Evolutionary conservation across 345 rosid genomes (phyloP).

Genomic region (Gossypium ekmanianum): DNA sequence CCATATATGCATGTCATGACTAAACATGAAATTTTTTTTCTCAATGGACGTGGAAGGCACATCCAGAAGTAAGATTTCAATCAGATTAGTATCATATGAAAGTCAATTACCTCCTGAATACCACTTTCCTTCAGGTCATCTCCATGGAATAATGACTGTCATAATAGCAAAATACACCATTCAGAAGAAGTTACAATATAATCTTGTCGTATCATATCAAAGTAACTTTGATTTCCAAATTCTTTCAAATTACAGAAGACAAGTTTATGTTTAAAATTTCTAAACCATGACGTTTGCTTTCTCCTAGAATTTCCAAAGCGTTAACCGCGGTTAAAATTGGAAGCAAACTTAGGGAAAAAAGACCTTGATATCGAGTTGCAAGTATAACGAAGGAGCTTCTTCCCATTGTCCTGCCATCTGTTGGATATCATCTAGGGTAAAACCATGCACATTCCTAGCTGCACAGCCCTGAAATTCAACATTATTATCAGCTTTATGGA

Average conservation of each 20-base stretch:
- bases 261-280: neutral
- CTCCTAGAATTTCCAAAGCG: conserved; percentile 7
- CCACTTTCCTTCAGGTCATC: conserved; percentile 77
- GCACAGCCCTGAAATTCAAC: conserved; percentile 79
- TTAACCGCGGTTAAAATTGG: neutral
- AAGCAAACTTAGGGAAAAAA: conserved; percentile 1
- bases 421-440: conserved; percentile 70
- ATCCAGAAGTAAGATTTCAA: conserved; percentile 15
- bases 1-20: neutral
- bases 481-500: conserved; percentile 18
- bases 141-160: conserved; percentile 72
- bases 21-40: neutral
- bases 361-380: conserved; percentile 80
- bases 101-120: conserved; percentile 71
- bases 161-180: conserved; percentile 24
- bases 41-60: neutral
- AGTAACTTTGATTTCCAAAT: neutral
- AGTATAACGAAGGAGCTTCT: conserved; percentile 73
- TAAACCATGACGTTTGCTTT: conserved; percentile 5
- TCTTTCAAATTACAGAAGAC: conserved; percentile 2
- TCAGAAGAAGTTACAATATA: conserved; percentile 2
- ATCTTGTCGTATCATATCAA: neutral
- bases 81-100: conserved; percentile 14
- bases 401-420: conserved; percentile 86
- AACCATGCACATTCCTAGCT: conserved; percentile 87